Base-by-base conservation (phyloP, 1,139 yeast genomes). In the Kodamaea plutei region DNA sequence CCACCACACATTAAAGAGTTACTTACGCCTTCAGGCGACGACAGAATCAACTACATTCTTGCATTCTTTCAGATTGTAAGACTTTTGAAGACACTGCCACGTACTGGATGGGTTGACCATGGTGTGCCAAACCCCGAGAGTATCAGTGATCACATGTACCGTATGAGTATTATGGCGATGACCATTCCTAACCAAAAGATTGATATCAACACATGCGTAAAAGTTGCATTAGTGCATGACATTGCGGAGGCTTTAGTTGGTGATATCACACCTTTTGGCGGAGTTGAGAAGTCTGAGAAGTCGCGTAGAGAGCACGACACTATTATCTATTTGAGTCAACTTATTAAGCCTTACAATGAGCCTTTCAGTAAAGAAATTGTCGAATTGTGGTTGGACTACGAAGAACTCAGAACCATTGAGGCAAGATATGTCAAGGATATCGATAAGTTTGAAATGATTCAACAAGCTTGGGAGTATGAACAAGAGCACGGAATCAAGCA, bases 21-120 rank as follows among this genome's bases (percentile, higher is more conserved):
- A 11, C 55, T 80, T 16, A 38, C 45, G 4, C 33, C 35, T 9
- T 23, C 22, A n/a, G 13, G 19, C 25, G 38, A 41, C 16, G 40
- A 49, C 19, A 52, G 53, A 5, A 48, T 62, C 35, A 73, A 76
- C 52, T 75, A 72, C 52, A 72, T 80, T 30, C 60, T 79, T 37
- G 81, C 83, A 17, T 88, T 91, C 50, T 70, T 87, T 41, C 87
- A 87, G 50, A 76, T 89, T 30, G 73, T 88, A 2, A 73, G 84
- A 34, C 69, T 76, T 22, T 69, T 91, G 47, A 91, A 91, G 58
- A 66, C 79, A 5, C 94, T 87, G 45, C 79, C 73, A 44, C 74
- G 98, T 51, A 89, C 97, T 1, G 98, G 98, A 2, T 91, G 98
- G 98, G 57, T 91, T 17, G 89, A 88, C 48, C 76, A 77, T 48